Evolutionary conservation across 208 protist species (phyloP).

Genomic region (Leishmania tropica): DNA sequence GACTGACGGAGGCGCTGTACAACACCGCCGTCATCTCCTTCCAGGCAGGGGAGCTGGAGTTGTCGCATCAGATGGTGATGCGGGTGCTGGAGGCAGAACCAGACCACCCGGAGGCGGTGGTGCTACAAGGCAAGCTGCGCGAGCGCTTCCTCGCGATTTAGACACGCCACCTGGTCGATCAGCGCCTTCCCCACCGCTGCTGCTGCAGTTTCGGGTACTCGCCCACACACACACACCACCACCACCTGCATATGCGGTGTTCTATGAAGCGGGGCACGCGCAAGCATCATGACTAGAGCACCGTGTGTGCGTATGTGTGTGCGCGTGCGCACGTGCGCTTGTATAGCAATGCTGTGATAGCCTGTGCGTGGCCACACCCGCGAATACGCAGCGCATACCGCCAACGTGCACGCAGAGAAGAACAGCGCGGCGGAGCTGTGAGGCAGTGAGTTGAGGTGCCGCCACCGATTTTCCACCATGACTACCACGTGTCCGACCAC

Average conservation of each 20-base stretch:
- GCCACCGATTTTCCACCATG: too few relatives aligned
- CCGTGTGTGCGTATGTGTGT: background rate
- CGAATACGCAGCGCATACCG: background rate
- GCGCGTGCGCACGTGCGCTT: background rate
- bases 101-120: slow-evolving; percentile 82
- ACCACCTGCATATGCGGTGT: background rate
- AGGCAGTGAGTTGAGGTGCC: too few relatives aligned
- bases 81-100: slow-evolving; percentile 78
- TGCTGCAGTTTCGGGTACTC: background rate
- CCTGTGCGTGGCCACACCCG: background rate
- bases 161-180: background rate
- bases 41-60: slow-evolving; percentile 80
- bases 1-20: slow-evolving; percentile 93
- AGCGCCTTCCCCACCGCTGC: background rate
- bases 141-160: slow-evolving; percentile 61
- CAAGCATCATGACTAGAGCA: background rate
- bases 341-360: background rate
- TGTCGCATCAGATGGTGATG: slow-evolving; percentile 60
- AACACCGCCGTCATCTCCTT: slow-evolving; percentile 87
- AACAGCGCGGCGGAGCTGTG: too few relatives aligned
- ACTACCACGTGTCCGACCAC: background rate
- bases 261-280: background rate
- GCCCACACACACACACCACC: background rate
- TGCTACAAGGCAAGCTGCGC: slow-evolving; percentile 61
- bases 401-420: background rate